Conservation (phyloP, 345 rosid species). For the Brassica carinata region DNA sequence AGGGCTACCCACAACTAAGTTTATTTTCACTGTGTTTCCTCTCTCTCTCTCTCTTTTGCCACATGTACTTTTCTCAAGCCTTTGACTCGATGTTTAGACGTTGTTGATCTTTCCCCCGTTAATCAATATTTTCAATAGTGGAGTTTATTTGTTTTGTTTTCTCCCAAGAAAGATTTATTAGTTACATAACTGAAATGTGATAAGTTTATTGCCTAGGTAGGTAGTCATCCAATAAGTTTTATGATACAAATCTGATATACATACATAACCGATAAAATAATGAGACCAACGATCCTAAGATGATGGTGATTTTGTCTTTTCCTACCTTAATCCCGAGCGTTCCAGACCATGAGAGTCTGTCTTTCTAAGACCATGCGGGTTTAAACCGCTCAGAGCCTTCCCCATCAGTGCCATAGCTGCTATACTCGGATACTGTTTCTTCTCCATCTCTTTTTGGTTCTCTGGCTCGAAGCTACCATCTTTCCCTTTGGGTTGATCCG, state of each 20-base stretch:
- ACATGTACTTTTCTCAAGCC: not conserved
- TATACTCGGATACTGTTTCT: constrained; percentile 78
- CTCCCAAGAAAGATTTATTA: not conserved
- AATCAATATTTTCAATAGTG: not conserved
- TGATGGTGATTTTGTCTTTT: not conserved
- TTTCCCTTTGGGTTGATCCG: constrained; percentile 27
- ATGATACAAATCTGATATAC: not conserved
- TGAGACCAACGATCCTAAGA: not conserved
- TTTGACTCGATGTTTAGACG: not conserved
- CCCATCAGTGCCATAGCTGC: constrained; percentile 98
- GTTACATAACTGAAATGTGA: not conserved
- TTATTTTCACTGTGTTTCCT: not conserved
- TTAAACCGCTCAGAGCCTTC: constrained; percentile 69
- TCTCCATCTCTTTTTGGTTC: constrained; percentile 45
- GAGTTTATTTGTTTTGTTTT: not conserved
- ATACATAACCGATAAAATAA: constrained; percentile 12
- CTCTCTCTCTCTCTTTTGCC: not conserved
- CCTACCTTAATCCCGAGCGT: constrained; percentile 41
- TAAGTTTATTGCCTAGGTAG: not conserved
- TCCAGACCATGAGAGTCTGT: constrained; percentile 65
- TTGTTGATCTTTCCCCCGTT: not conserved
- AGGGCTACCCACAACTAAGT: constrained; percentile 54
- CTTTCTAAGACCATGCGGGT: constrained; percentile 56
- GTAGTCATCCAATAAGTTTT: not conserved
- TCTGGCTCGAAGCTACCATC: constrained; percentile 44